phyloP scores from a whole-genome alignment of 73 alveolate species.

The Tetrahymena malaccensis region DNA sequence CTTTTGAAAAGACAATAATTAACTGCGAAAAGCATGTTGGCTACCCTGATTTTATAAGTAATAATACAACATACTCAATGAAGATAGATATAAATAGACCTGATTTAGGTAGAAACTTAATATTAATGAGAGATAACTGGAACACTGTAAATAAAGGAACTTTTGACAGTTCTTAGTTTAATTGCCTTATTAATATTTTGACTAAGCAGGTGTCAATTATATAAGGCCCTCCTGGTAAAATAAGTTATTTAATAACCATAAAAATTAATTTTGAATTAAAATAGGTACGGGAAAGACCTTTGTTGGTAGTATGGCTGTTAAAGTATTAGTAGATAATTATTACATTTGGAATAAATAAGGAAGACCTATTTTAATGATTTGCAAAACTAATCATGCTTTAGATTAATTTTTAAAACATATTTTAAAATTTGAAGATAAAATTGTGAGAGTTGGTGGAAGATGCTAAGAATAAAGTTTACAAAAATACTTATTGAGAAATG shows the following conservation, averaged over 20 bases:
- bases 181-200: neutral
- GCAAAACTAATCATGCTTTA: neutral
- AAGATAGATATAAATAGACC: neutral
- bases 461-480: neutral
- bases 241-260: neutral
- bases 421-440: neutral
- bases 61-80: neutral
- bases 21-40: neutral
- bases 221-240: neutral
- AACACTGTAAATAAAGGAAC: neutral
- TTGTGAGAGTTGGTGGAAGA: neutral
- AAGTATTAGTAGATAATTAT: neutral
- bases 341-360: neutral
- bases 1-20: neutral
- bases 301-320: neutral
- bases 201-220: neutral
- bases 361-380: neutral
- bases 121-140: neutral
- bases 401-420: neutral
- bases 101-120: neutral
- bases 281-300: neutral
- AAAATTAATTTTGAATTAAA: too few species aligned
- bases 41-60: neutral
- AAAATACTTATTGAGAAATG: neutral
- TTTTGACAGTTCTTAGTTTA: neutral